Evolutionary conservation across 176 grass and related monocot species (phyloP).

Genomic region (Panicum miliaceum): DNA sequence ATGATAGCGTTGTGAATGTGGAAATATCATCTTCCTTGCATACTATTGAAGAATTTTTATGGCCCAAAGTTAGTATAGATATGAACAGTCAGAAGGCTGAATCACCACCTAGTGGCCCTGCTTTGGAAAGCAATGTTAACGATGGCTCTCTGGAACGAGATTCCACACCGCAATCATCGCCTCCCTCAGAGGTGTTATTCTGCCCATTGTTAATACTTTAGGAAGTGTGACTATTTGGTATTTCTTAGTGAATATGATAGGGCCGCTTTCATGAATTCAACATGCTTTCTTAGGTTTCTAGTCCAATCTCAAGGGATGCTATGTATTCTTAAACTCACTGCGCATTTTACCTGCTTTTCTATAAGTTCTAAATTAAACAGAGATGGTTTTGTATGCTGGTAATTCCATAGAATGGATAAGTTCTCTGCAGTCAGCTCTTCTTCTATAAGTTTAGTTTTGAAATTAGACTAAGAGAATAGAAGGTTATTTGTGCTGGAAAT

Average conservation of each 20-base stretch:
- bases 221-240: not conserved
- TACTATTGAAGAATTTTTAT: slow-evolving; percentile 75
- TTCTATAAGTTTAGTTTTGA: not conserved
- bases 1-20: slow-evolving; percentile 62
- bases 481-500: not conserved
- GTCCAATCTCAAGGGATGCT: not conserved
- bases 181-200: slow-evolving; percentile 65
- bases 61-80: slow-evolving; percentile 65
- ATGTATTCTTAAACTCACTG: slow-evolving; percentile 5
- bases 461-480: slow-evolving; percentile 19
- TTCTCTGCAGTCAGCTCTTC: not conserved
- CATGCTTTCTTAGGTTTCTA: slow-evolving; percentile 10
- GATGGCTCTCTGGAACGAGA: slow-evolving; percentile 52
- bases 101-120: slow-evolving; percentile 27
- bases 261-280: not conserved
- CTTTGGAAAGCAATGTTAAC: slow-evolving; percentile 44
- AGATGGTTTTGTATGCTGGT: slow-evolving; percentile 4
- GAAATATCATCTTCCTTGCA: slow-evolving; percentile 75
- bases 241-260: slow-evolving; percentile 15
- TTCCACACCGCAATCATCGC: slow-evolving; percentile 48
- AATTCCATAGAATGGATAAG: slow-evolving; percentile 11
- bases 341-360: not conserved
- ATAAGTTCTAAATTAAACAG: not conserved
- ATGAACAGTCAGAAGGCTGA: slow-evolving; percentile 43
- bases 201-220: slow-evolving; percentile 32